phyloP scores from a whole-genome alignment of 2,329 filamentous ascomycete species.

The Penicillium sp. region DNA sequence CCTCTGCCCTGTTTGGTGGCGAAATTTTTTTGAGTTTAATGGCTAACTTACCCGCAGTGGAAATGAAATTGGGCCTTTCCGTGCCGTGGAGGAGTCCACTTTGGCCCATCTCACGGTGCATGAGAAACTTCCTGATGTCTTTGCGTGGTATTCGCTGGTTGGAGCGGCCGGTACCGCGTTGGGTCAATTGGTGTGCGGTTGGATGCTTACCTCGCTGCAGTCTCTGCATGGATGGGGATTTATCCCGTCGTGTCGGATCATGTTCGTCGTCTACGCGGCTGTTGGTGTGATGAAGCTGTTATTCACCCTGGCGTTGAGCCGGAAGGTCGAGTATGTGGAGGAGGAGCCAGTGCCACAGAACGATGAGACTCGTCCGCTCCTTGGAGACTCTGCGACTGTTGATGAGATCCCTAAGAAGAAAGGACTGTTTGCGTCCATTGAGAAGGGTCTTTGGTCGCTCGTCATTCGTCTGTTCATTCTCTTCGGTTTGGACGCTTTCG shows the following conservation, averaged over 20 bases:
- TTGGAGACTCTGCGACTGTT: constrained; percentile 16
- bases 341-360: constrained; percentile 22
- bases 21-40: neutral
- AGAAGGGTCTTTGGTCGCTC: constrained; percentile 42
- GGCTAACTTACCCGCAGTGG: constrained; percentile 40
- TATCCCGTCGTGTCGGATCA: constrained; percentile 51
- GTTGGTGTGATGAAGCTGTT: constrained; percentile 59
- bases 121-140: constrained; percentile 58
- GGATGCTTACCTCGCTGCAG: constrained; percentile 55
- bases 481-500: constrained; percentile 67
- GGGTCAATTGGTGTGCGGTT: constrained; percentile 60
- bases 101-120: constrained; percentile 60
- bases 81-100: constrained; percentile 65
- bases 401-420: constrained; percentile 26
- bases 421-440: constrained; percentile 57
- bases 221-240: constrained; percentile 44
- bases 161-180: constrained; percentile 61
- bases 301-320: constrained; percentile 51
- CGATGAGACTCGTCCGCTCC: constrained; percentile 39
- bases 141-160: constrained; percentile 58
- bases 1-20: too few species aligned
- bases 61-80: constrained; percentile 66
- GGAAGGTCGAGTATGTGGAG: constrained; percentile 45
- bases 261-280: constrained; percentile 59
- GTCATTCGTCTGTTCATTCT: constrained; percentile 59